phyloP scores from a whole-genome alignment of 2,329 filamentous ascomycete genomes.

The Aspergillus fischeri region DNA sequence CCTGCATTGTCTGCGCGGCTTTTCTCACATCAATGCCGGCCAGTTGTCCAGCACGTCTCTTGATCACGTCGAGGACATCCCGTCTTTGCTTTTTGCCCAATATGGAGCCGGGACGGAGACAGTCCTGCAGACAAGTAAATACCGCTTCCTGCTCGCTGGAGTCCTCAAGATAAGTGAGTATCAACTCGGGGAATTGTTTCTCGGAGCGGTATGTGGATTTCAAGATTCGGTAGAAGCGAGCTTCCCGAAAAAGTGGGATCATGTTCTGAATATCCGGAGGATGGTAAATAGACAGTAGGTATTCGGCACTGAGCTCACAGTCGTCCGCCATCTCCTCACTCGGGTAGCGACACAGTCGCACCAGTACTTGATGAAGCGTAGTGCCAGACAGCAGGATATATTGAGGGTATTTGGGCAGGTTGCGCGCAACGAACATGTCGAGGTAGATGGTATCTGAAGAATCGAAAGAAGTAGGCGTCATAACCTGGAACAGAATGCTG shows the following conservation, averaged over 20 bases:
- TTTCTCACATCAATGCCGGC: constrained; percentile 62
- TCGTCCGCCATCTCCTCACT: constrained; percentile 79
- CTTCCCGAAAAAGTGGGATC: constrained; percentile 72
- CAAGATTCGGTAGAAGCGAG: constrained; percentile 83
- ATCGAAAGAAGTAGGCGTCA: constrained; percentile 68
- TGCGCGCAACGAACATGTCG: constrained; percentile 97
- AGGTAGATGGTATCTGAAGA: constrained; percentile 85
- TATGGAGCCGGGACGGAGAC: constrained; percentile 61
- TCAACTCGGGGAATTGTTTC: constrained; percentile 71
- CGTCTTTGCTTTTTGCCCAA: constrained; percentile 66
- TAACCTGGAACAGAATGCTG: constrained; percentile 84
- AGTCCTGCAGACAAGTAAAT: constrained; percentile 75
- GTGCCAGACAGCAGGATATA: constrained; percentile 89
- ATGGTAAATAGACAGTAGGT: constrained; percentile 87
- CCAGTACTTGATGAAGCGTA: constrained; percentile 73
- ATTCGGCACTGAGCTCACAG: constrained; percentile 94
- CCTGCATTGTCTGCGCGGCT: constrained; percentile 63
- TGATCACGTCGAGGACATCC: constrained; percentile 66
- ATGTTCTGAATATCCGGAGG: constrained; percentile 74
- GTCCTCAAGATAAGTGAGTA: constrained; percentile 83
- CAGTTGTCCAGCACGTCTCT: constrained; percentile 62
- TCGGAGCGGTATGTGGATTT: constrained; percentile 83
- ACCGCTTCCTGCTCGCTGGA: constrained; percentile 67
- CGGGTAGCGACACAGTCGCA: constrained; percentile 80
- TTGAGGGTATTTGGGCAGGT: constrained; percentile 92